Evolutionary conservation across 805 yeast species (phyloP), one percentile per base, ranked within the genome.

Genomic region (Cyberlindnera bimundalis): DNA sequence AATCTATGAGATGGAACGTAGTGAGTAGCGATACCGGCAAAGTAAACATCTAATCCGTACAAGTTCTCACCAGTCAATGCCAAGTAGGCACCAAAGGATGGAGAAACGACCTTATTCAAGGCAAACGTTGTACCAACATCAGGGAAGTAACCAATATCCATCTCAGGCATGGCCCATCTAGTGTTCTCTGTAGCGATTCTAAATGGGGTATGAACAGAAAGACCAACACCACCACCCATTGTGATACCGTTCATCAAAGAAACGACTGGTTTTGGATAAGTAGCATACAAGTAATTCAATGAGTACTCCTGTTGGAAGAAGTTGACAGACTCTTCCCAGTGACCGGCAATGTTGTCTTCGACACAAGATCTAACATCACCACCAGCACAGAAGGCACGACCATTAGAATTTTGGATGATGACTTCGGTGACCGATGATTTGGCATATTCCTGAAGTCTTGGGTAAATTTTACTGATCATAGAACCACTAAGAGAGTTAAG

Each of bases 211-310:
- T 93, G 98, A 30, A 87, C 83, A 1, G 91, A 73, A 33, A 93
- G 67, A 5, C 99, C 98, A 32, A 89, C 96, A 53, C 98, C 98
- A 38, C 98, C 98, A 40, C 98, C 99, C 96, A 93, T 88, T 20
- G 91, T 87, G 53, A 91, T 86, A 17, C 98, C 97, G 58, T 93
- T 82, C 79, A 84, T 81, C 28, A 88, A 56, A 0, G 95, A 71
- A n/a, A 93, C 81, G 45, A 85, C 73, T 2, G 98, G 98, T 67
- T 89, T 91, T 43, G 80, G 68, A 53, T 79, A 89, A n/a, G 91
- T 81, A 9, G 95, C 81, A 45, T 90, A 69, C 37, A 82, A 66
- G 56, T 81, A 84, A 68, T 93, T 81, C 56, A 93, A 67, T 46
- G 81, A 78, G 67, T 93, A 91, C 65, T 91, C 98, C 40, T 71